phyloP scores from a whole-genome alignment of 2,329 filamentous ascomycete species.

The Metarhizium sp. region DNA sequence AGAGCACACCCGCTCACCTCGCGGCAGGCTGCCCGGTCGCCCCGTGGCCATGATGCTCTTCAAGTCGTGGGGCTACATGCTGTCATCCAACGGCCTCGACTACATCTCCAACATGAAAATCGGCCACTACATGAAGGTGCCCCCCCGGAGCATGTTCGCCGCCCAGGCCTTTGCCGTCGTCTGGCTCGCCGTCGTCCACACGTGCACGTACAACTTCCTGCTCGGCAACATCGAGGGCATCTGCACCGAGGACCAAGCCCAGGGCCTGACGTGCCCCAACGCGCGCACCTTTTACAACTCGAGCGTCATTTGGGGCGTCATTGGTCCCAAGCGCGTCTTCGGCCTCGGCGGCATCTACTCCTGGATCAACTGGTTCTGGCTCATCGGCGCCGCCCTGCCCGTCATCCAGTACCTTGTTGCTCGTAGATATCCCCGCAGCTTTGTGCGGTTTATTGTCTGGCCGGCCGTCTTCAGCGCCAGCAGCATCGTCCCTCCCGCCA shows the following conservation, averaged over 20 bases:
- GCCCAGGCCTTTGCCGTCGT: constrained; percentile 31
- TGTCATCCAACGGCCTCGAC: constrained; percentile 34
- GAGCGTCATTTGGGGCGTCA: constrained; percentile 52
- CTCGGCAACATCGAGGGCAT: constrained; percentile 41
- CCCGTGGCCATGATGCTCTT: constrained; percentile 42
- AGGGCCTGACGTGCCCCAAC: constrained; percentile 46
- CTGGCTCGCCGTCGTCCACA: constrained; percentile 29
- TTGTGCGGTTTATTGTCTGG: constrained; percentile 39
- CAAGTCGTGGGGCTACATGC: constrained; percentile 37
- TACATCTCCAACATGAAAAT: constrained; percentile 42
- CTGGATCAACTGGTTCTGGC: constrained; percentile 44
- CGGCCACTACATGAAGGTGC: constrained; percentile 45
- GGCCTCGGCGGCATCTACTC: constrained; percentile 23
- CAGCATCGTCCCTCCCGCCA: constrained; percentile 43
- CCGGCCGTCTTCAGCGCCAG: constrained; percentile 44
- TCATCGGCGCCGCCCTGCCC: constrained; percentile 40
- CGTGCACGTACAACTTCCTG: constrained; percentile 28
- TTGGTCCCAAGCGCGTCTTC: constrained; percentile 31
- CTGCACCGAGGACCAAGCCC: constrained; percentile 36
- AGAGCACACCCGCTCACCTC: too few relatives aligned
- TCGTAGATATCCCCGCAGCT: constrained; percentile 35
- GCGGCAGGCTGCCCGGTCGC: constrained; percentile 26
- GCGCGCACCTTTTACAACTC: constrained; percentile 51
- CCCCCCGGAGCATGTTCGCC: constrained; percentile 40
- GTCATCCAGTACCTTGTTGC: constrained; percentile 38